Evolutionary conservation across 306 rosid species (phyloP).

Genomic region (Cicer cuneatum): DNA sequence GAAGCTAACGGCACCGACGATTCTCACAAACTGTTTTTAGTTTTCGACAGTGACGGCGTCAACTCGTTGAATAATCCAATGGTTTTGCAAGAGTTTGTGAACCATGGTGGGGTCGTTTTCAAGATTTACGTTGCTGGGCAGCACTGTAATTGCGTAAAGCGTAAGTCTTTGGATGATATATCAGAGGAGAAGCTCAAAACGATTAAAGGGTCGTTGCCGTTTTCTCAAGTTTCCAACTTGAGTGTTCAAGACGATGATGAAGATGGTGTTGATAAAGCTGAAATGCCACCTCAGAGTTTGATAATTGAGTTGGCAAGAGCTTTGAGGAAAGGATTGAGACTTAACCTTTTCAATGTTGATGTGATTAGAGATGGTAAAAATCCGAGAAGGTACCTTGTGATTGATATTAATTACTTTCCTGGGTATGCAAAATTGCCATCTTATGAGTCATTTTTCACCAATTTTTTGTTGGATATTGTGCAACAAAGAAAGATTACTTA

Average conservation of each 20-base stretch:
- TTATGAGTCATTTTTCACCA: constrained; percentile 55
- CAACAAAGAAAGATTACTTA: constrained; percentile 19
- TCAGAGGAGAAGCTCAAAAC: constrained; percentile 36
- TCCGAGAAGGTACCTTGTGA: constrained; percentile 49
- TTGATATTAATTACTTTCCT: constrained; percentile 82
- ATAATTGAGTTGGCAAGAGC: constrained; percentile 47
- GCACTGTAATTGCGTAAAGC: constrained; percentile 58
- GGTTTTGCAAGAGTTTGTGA: constrained; percentile 70
- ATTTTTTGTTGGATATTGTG: constrained; percentile 54
- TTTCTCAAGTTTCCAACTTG: constrained; percentile 61
- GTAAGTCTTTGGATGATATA: constrained; percentile 60
- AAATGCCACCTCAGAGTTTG: constrained; percentile 55
- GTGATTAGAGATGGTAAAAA: constrained; percentile 56
- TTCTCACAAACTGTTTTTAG: constrained; percentile 63
- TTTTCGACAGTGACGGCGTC: constrained; percentile 51
- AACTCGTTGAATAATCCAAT: constrained; percentile 41
- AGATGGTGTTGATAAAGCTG: constrained; percentile 37
- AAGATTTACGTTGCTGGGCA: constrained; percentile 73
- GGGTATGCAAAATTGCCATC: constrained; percentile 69
- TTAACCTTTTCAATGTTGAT: constrained; percentile 70
- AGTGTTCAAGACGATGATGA: neutral
- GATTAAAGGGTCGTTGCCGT: constrained; percentile 43
- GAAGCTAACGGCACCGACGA: constrained; percentile 37
- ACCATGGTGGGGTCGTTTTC: constrained; percentile 77
- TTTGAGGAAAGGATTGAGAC: constrained; percentile 56